Base-by-base conservation (phyloP, 768 basidiomycete species). In the Suillus subaureus region DNA sequence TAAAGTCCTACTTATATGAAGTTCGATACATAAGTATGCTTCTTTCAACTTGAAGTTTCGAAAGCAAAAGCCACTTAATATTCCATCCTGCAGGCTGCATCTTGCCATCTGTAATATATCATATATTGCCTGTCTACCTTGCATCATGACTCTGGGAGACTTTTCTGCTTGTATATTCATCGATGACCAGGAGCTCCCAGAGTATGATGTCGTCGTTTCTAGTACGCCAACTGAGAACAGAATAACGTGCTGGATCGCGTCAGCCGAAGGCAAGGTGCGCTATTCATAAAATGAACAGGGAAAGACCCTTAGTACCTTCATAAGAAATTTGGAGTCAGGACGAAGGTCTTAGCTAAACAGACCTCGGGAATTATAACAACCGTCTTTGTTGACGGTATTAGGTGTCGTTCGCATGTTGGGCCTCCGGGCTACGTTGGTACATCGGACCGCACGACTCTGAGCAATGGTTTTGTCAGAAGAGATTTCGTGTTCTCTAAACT, bases 241-340 rank as follows among this genome's bases (percentile, higher is more conserved):
- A n/a, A 64, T 37, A 15, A 69, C 68, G 18, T 73, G 73, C 37
- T 74, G 70, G 69, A 64, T 73, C 18, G 56, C 70, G 4, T 73
- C 72, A 0, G 64, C 67, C 45, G 67, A 65, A 12, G 71, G 69
- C 61, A 74, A 72, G 57, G 72, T 69, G 16, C 11, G 60, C 16
- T 16, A 2, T 49, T 23, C 26, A 40, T 39, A 57, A 54, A 4
- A 39, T 2, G 61, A 23, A 60, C 11, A 12, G n/a, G 9, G 18
- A 15, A 57, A 57, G 15, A 16, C 18, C 3, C 47, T 67, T 2
- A 37, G 8, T 28, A 16, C 37, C 51, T 55, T 16, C 16, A 28
- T 37, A 31, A 69, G 71, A 58, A 60, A 52, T 70, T 70, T 49
- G 6, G 26, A 45, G 47, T 73, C 11, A 26, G 65, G n/a, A 64